phyloP scores from a whole-genome alignment of 192 early-diverging fungal species.

The Rhizophagus prolifer region DNA sequence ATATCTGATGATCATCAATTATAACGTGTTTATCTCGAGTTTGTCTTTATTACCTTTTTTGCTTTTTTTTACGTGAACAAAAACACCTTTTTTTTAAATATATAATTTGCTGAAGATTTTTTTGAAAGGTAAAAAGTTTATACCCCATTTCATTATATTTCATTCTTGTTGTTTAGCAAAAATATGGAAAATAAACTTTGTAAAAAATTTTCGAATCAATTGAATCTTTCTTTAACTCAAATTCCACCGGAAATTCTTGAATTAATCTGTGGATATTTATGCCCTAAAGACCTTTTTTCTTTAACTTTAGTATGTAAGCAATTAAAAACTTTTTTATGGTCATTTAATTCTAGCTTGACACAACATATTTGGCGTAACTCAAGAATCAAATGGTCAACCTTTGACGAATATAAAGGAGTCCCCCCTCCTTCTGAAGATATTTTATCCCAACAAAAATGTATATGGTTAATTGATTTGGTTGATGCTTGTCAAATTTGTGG shows the following conservation, averaged over 20 bases:
- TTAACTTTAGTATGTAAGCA: neutral
- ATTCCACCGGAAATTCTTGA: neutral
- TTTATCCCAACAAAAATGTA: neutral
- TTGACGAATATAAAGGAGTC: neutral
- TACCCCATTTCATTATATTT: too few relatives aligned
- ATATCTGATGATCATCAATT: too few relatives aligned
- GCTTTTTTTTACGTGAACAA: too few relatives aligned
- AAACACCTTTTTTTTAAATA: too few relatives aligned
- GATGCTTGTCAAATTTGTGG: neutral
- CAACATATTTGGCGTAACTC: neutral
- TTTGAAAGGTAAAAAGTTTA: neutral
- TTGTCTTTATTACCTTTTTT: too few relatives aligned
- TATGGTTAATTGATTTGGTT: neutral
- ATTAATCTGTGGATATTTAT: neutral
- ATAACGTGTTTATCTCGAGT: too few relatives aligned
- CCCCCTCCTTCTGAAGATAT: neutral
- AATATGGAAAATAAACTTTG: neutral
- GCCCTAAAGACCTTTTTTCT: neutral
- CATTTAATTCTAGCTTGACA: neutral
- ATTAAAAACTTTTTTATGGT: neutral
- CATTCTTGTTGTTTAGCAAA: neutral
- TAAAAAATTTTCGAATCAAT: neutral
- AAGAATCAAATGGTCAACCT: neutral
- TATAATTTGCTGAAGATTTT: too few relatives aligned
- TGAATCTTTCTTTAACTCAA: neutral